phyloP scores from a whole-genome alignment of 306 rosid species.

The Quercus alba region DNA sequence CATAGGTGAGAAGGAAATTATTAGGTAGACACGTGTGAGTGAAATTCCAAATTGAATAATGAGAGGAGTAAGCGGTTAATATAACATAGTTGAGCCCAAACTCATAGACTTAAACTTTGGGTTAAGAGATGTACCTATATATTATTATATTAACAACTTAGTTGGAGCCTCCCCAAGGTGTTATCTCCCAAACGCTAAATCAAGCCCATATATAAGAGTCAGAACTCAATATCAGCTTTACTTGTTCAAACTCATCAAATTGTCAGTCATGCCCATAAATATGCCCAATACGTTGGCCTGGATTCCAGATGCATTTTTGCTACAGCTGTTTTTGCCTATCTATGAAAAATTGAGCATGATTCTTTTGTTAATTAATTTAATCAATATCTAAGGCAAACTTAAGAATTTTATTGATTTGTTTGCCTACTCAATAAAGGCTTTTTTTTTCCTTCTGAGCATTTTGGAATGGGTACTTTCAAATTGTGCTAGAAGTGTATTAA shows the following conservation, averaged over 20 bases:
- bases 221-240: neutral
- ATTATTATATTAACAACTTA: no score
- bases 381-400: neutral
- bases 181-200: neutral
- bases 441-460: constrained; percentile 85
- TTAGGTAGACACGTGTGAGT: no score
- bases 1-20: no score
- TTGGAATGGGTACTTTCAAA: constrained; percentile 96
- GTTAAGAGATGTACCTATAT: no score
- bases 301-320: neutral
- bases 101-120: no score
- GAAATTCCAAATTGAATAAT: no score
- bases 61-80: no score
- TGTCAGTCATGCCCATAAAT: neutral
- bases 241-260: neutral
- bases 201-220: neutral
- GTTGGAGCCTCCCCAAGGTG: no score
- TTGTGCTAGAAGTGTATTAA: constrained; percentile 78
- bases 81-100: no score
- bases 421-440: constrained; percentile 39
- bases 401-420: neutral
- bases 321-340: neutral
- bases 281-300: neutral
- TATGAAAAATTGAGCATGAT: neutral
- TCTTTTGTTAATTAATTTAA: neutral